These are phyloP conservation scores for Phytophthora litchii DNA, from an alignment of 352 stramenopile species.

Conservation along the genomic window DNA sequence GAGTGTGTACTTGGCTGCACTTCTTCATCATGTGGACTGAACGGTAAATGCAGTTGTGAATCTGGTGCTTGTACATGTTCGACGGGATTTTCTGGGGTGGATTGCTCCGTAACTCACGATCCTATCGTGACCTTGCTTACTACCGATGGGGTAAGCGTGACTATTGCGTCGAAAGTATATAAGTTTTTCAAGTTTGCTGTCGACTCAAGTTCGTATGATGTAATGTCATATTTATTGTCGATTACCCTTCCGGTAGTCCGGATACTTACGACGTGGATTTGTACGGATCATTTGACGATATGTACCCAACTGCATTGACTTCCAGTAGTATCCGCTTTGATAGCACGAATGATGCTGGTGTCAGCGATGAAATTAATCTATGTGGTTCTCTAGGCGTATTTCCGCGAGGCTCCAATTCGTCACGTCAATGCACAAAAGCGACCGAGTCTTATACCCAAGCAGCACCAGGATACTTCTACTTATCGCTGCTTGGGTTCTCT, in stretches of 20 bases:
- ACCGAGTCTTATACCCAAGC: constrained; percentile 58
- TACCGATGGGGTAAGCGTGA: constrained; percentile 28
- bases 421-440: constrained; percentile 55
- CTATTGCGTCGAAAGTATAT: constrained; percentile 58
- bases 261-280: constrained; percentile 57
- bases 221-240: constrained; percentile 72
- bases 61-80: constrained; percentile 65
- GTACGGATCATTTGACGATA: constrained; percentile 76
- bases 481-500: constrained; percentile 69
- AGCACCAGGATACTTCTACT: constrained; percentile 71
- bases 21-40: constrained; percentile 35
- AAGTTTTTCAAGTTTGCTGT: constrained; percentile 75
- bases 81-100: constrained; percentile 48
- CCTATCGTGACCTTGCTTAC: constrained; percentile 41
- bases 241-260: constrained; percentile 29
- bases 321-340: constrained; percentile 50
- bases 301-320: constrained; percentile 57
- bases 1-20: constrained; percentile 76
- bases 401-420: constrained; percentile 61
- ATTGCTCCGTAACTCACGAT: constrained; percentile 29
- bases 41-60: constrained; percentile 66
- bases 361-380: constrained; percentile 65
- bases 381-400: constrained; percentile 72
- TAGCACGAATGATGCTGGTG: constrained; percentile 51
- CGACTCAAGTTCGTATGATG: constrained; percentile 65